These are phyloP conservation scores for Rhynchospora breviuscula DNA, from an alignment of 176 grass and related monocot species.

Conservation along the genomic window DNA sequence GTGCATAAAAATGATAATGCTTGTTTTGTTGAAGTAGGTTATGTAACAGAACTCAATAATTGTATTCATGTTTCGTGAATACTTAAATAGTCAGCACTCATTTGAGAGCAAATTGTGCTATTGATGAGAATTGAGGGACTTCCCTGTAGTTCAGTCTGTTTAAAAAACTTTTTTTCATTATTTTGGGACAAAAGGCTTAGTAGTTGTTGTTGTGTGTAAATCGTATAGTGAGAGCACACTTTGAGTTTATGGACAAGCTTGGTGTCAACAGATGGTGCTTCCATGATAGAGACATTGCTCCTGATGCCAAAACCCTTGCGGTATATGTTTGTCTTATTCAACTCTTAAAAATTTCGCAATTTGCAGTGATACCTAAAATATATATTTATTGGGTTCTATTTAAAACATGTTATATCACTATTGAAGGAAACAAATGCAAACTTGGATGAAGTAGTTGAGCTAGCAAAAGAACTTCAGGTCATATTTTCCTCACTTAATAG, in stretches of 20 bases:
- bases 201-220: too few species aligned
- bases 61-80: background rate
- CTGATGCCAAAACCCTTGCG: constrained; percentile 61
- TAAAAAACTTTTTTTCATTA: constrained; percentile 9
- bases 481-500: constrained; percentile 13
- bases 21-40: background rate
- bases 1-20: background rate
- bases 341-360: background rate
- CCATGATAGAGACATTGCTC: constrained; percentile 95
- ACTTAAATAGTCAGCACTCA: background rate
- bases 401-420: background rate
- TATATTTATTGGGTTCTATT: background rate
- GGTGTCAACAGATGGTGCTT: constrained; percentile 96
- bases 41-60: background rate
- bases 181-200: too few species aligned
- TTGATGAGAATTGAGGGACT: background rate
- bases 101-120: background rate
- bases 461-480: constrained; percentile 90
- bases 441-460: constrained; percentile 75
- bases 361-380: background rate
- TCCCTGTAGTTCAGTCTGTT: background rate
- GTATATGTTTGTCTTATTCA: constrained; percentile 32
- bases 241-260: constrained; percentile 95
- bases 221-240: constrained; percentile 78
- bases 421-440: constrained; percentile 92